Evolutionary conservation across 1,284 basidiomycete species (phyloP), one percentile per base, ranked within the genome.

Genomic region (Apiotrichum gracile): DNA sequence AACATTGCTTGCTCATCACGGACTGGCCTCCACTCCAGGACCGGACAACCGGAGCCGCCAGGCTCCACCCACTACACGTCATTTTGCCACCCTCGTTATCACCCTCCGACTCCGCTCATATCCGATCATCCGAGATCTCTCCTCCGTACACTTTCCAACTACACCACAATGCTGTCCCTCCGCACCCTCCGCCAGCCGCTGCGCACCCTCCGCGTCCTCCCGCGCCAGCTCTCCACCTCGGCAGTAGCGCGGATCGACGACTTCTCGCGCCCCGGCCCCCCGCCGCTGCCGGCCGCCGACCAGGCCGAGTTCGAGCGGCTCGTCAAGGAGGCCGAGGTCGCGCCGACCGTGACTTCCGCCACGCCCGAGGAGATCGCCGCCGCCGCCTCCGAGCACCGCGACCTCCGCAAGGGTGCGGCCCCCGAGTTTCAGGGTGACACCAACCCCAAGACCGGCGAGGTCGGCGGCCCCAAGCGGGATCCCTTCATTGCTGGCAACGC

Each of bases 391-490:
- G 71, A 64, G 74, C 83, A 77, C 79, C 80, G 58, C 70, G 72
- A 75, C 75, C 67, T 74, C 65, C 63, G 69, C 64, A 67, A 72
- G 74, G 79, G 69, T 53, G 70, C 70, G 60, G 69, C 62, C 72
- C 72, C 65, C 29, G 77, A 79, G 44, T 82, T 82, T 50, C 75
- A 80, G 49, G 81, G 81, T 5, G 79, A 81, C 10, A 62, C 65
- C 1, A 81, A 82, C 63, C 81, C 81, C 4, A 63, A 63, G 19
- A 82, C 81, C 29, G 81, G 81, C 17, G 81, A 82, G 62, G 61
- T 76, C 9, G 80, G 80, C 0, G 81, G 81, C 0, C 81, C 81
- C 2, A 82, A 82, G 67, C 71, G 73, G 19, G 80, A 82, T 62
- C 81, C 81, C 19, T 72, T 82, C 51, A 67, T 65, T 34, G 69